Evolutionary conservation across 805 yeast species (phyloP), one percentile per base, ranked within the genome.

Genomic region (Vanderwaltozyma tropicalis): DNA sequence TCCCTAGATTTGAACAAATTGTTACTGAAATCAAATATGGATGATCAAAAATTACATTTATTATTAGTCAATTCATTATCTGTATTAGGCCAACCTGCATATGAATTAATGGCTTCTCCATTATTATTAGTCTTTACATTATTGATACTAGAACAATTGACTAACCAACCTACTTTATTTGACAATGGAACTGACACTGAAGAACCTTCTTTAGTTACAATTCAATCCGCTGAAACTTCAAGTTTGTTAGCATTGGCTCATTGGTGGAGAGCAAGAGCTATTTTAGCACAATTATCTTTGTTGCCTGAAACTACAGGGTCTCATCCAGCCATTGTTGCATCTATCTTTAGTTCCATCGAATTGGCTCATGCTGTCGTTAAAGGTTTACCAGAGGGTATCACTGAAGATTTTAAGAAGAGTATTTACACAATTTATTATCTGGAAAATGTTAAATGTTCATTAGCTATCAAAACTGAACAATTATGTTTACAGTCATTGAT

Each of bases 181-280:
- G 34, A 30, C n/a, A 40, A 31, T 9, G 15, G 41, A 4, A 41
- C 43, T 2, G 50, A 52, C 0, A 42, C 11, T 3, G 16, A 38
- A 11, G 55, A 55, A 5, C 16, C 39, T 3, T 32, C 34, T 12
- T n/a, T 48, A 13, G 39, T 51, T 26, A 38, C 55, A 39, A 34
- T 54, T 53, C 21, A 44, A 5, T 33, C 62, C 2, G 37, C 46
- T 3, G 46, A 46, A 3, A 45, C 52, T 2, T 59, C 64, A 27
- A 57, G 69, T 4, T 43, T 68, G 1, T 41, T 49, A 5, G 81
- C 79, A 1, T 63, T 78, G 3, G 61, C 71, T 3, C 63, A 64
- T 31, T 83, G 92, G 89, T 83, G 92, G 92, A 69, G 84, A 54
- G 62, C 80, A 6, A 69, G 94, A 58, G 74, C 78, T 3, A 53